A percentile compares a stretch with the other conserved stretches of the same genome.
Conservation (phyloP, 257 asterid genomes). For the Ocimum tenuiflorum region DNA sequence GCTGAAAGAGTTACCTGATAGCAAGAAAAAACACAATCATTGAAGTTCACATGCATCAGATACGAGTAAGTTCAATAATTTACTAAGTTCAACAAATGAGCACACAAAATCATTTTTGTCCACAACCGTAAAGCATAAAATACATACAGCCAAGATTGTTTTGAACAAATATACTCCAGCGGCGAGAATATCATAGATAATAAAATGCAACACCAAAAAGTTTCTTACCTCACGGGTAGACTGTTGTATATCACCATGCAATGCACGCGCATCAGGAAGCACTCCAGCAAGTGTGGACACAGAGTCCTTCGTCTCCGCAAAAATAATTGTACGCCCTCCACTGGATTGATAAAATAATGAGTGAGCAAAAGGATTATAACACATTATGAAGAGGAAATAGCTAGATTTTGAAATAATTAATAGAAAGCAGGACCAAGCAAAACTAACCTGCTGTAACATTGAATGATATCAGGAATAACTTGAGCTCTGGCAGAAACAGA, state of each 20-base stretch:
- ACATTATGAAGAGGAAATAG: background rate
- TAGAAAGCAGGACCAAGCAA: constrained; percentile 2
- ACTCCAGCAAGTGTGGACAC: constrained; percentile 88
- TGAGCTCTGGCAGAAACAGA: constrained; percentile 74
- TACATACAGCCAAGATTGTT: too few species aligned
- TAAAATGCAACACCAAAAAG: too few species aligned
- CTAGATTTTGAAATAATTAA: background rate
- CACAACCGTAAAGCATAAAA: background rate
- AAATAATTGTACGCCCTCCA: constrained; percentile 89
- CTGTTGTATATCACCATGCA: constrained; percentile 98
- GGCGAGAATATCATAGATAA: too few species aligned
- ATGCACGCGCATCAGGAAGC: constrained; percentile 94
- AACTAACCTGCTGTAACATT: constrained; percentile 88
- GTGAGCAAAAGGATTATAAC: constrained; percentile 4
- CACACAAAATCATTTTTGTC: background rate
- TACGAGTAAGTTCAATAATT: background rate
- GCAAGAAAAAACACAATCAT: background rate
- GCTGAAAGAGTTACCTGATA: constrained; percentile 76
- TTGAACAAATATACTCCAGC: too few species aligned
- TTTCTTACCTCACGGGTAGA: constrained; percentile 78
- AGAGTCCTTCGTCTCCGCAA: constrained; percentile 82
- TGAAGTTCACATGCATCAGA: background rate
- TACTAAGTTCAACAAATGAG: background rate
- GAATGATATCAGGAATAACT: constrained; percentile 88
- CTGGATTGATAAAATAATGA: constrained; percentile 29